Evolutionary conservation across 2,329 filamentous ascomycete genomes (phyloP), one percentile per base, ranked within the genome.

Genomic region (Corinectria fuckeliana): DNA sequence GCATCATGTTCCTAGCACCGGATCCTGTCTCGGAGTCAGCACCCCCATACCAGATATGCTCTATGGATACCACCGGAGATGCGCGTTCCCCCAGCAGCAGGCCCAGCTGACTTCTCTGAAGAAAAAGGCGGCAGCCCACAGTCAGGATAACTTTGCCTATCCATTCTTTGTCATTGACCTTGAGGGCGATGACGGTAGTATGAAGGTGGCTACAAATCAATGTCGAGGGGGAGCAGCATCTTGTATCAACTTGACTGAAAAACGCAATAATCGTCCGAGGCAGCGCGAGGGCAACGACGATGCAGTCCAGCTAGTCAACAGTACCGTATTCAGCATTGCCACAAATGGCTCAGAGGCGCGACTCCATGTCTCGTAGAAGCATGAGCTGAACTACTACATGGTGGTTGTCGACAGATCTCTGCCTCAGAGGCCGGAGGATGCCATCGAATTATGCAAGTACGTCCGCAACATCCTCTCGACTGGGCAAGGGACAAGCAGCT

Each of bases 121-220:
- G 5, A 36, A 18, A 5, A 28, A 39, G 13, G 36, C 47, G 26
- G 51, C 14, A 1, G 54, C 44, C 48, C 49, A 54, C 16, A 47
- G 30, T 36, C 34, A 52, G n/a, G 21, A 50, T 25, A 14, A 58
- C 9, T 48, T n/a, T n/a, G n/a, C n/a, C 13, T 58, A 48, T 14
- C 62, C 54, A 1, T 69, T 67, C 48, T 60, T 69, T 26, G 25
- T 55, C 11, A 20, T 66, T n/a, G 61, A 66, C 36, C 58, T 66
- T 41, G 62, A 60, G 34, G 72, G 69, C 14, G 70, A 74, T 13
- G 68, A 71, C 11, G 73, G 71, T 2, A 71, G 56, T 50, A 14
- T 77, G 47, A 75, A 69, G 71, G 73, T 71, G 5, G 72, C 74
- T 8, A 75, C 71, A 7, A 78, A 78, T 48, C 71, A 77, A 66